Conservation (phyloP, 2,329 filamentous ascomycete species). For the Akanthomyces dipterigenus region DNA sequence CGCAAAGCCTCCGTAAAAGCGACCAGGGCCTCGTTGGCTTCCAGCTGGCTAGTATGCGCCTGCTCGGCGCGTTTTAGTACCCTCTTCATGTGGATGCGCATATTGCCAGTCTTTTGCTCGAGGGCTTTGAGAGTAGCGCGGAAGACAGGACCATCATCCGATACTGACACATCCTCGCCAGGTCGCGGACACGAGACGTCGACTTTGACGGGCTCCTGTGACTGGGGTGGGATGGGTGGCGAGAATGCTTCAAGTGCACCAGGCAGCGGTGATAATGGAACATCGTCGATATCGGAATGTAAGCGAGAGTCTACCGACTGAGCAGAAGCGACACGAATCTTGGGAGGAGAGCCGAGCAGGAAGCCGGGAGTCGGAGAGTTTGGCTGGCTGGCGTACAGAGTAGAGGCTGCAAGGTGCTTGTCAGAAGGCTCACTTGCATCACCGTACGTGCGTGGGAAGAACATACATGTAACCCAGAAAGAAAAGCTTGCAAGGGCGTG, state of each 20-base stretch:
- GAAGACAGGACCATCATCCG: constrained; percentile 92
- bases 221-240: constrained; percentile 19
- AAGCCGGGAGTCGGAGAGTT: constrained; percentile 66
- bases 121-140: constrained; percentile 93
- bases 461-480: constrained; percentile 83
- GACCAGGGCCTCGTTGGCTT: constrained; percentile 78
- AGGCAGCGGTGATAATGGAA: constrained; percentile 44
- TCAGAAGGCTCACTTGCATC: neutral
- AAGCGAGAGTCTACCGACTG: constrained; percentile 81
- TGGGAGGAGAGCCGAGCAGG: constrained; percentile 64
- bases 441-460: neutral
- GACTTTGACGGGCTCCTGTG: constrained; percentile 61
- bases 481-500: constrained; percentile 87
- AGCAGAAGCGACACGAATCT: constrained; percentile 75
- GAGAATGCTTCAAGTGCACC: constrained; percentile 29
- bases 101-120: constrained; percentile 92
- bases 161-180: constrained; percentile 74
- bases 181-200: constrained; percentile 83
- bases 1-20: constrained; percentile 79
- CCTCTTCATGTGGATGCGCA: constrained; percentile 92
- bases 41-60: constrained; percentile 69
- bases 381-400: constrained; percentile 45
- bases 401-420: constrained; percentile 32
- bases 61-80: constrained; percentile 91
- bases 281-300: constrained; percentile 63